Percentiles rank a stretch among this genome's conserved stretches.
These are phyloP conservation scores for Pestalotiopsis sp. DNA, from an alignment of 2,329 filamentous ascomycete genomes.

Conservation along the genomic window DNA sequence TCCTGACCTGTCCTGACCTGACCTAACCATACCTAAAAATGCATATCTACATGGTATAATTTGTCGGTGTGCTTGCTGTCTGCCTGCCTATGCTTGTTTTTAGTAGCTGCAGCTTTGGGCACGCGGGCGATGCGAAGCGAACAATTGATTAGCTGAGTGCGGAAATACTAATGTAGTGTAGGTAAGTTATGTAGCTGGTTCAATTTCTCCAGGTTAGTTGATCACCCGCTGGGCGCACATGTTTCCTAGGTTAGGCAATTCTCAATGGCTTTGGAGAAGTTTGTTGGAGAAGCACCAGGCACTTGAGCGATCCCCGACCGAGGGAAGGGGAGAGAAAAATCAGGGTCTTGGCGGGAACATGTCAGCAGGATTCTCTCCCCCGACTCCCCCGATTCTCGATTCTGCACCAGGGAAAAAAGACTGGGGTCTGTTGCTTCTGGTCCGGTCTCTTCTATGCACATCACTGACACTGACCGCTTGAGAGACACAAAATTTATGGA, in stretches of 20 bases:
- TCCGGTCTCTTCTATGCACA: background rate
- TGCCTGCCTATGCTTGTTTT: background rate
- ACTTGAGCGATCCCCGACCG: too few relatives aligned
- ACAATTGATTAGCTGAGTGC: too few relatives aligned
- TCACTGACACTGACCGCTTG: background rate
- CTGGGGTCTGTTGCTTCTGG: background rate
- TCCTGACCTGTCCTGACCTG: background rate
- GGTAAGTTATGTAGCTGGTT: too few relatives aligned
- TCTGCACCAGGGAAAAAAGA: background rate
- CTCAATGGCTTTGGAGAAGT: too few relatives aligned
- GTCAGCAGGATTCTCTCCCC: background rate
- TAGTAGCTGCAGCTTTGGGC: background rate
- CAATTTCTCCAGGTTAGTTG: too few relatives aligned
- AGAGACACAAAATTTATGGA: background rate
- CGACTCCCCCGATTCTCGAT: background rate
- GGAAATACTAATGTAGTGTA: too few relatives aligned
- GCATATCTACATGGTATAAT: background rate
- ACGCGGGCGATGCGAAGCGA: background rate
- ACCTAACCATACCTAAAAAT: background rate
- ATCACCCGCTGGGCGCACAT: too few relatives aligned
- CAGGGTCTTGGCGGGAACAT: constrained; percentile 3
- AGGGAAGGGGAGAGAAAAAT: background rate
- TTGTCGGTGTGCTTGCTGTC: background rate
- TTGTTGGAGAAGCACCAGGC: too few relatives aligned
- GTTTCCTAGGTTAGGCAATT: too few relatives aligned